These are phyloP conservation scores for Cladosporium halotolerans DNA, from an alignment of 2,329 filamentous ascomycete species.

Conservation along the genomic window DNA sequence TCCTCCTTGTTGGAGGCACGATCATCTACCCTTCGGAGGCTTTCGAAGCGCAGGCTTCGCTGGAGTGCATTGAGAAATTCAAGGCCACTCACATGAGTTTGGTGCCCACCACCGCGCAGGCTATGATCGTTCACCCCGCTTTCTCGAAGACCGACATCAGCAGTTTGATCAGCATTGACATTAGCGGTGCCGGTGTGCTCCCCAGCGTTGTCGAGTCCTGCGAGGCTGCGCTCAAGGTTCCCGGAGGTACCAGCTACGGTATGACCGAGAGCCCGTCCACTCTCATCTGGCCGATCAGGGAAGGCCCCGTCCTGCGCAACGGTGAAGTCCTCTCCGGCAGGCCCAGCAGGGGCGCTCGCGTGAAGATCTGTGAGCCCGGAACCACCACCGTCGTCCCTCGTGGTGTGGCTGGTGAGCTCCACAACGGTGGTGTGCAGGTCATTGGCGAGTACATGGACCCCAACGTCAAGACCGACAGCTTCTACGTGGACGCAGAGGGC, in stretches of 20 bases:
- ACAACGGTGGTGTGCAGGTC: constrained; percentile 27
- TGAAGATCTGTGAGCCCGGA: constrained; percentile 28
- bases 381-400: constrained; percentile 22
- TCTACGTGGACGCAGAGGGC: constrained; percentile 28
- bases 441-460: constrained; percentile 27
- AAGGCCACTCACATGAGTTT: constrained; percentile 28
- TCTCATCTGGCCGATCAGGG: constrained; percentile 34
- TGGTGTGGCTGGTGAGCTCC: constrained; percentile 28
- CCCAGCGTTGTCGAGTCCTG: constrained; percentile 27
- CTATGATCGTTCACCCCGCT: constrained; percentile 27
- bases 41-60: constrained; percentile 29
- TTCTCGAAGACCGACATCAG: constrained; percentile 24
- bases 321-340: constrained; percentile 39
- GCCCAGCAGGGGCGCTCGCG: constrained; percentile 35
- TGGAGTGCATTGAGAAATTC: constrained; percentile 29
- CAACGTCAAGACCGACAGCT: constrained; percentile 22
- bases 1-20: constrained; percentile 23
- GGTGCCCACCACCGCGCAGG: constrained; percentile 31
- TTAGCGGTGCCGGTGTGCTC: constrained; percentile 33
- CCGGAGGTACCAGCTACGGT: constrained; percentile 33
- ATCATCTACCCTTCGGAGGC: constrained; percentile 26
- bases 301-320: constrained; percentile 27
- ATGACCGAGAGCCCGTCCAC: constrained; percentile 43
- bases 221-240: constrained; percentile 24
- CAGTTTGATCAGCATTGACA: constrained; percentile 28